These are phyloP conservation scores for Aspergillus novofumigatus DNA, from an alignment of 2,329 filamentous ascomycete genomes.

Conservation along the genomic window DNA sequence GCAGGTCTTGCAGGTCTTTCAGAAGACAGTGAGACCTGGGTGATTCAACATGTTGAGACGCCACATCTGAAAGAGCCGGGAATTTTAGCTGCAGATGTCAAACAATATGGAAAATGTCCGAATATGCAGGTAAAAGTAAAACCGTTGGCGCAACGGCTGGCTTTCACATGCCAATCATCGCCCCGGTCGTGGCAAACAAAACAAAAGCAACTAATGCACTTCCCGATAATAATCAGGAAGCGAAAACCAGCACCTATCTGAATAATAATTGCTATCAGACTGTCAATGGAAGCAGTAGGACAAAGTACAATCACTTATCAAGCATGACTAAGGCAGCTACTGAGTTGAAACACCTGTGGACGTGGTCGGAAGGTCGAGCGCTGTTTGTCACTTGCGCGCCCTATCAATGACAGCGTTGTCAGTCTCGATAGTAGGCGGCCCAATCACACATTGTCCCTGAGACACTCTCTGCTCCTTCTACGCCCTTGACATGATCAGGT, in stretches of 20 bases:
- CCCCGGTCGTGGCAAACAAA: not conserved
- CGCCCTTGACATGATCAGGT: not conserved
- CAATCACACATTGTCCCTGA: not conserved
- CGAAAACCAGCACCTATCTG: not conserved
- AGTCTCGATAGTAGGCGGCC: not conserved
- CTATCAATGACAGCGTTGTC: not conserved
- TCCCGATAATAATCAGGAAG: not conserved
- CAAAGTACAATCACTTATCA: not conserved
- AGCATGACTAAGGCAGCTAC: not conserved
- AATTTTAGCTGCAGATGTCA: not conserved
- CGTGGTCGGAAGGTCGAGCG: not conserved
- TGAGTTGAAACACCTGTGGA: not conserved
- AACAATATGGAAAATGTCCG: not conserved
- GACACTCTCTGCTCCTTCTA: not conserved
- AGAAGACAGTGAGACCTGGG: not conserved
- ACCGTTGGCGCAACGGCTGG: not conserved
- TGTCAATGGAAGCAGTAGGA: not conserved
- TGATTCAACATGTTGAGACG: not conserved
- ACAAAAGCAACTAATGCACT: not conserved
- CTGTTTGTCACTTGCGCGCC: not conserved
- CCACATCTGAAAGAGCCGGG: not conserved
- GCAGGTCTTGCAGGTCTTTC: not conserved
- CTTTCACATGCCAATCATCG: not conserved
- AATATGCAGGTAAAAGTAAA: not conserved
- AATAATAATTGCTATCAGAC: not conserved